These are phyloP conservation scores for Closterium sp. DNA, from an alignment of 139 green algal species.

Conservation along the genomic window DNA sequence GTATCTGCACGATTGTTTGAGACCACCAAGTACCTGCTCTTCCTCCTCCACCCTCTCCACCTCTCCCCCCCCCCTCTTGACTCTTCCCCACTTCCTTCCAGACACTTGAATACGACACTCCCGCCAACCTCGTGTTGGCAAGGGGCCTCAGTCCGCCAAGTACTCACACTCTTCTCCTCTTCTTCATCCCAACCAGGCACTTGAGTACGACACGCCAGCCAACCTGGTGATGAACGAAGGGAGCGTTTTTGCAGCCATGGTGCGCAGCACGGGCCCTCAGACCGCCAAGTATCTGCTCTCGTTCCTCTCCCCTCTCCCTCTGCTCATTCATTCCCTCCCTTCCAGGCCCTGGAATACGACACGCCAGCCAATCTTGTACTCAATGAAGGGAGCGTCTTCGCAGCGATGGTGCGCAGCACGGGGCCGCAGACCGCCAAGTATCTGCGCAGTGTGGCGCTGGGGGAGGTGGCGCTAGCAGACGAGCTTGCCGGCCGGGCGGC, in stretches of 20 bases:
- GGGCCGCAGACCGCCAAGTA: conserved; percentile 36
- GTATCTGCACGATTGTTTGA: no score
- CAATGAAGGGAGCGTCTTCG: conserved; percentile 28
- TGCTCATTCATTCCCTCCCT: not conserved
- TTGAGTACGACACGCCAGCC: conserved; percentile 47
- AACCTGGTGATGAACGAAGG: conserved; percentile 24
- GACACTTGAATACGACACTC: conserved; percentile 49
- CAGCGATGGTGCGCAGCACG: conserved; percentile 39
- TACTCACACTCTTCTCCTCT: not conserved
- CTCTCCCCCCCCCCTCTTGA: conserved; percentile 36
- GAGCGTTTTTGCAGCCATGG: conserved; percentile 23
- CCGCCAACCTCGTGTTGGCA: conserved; percentile 20
- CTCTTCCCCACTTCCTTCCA: not conserved
- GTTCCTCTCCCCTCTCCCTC: not conserved
- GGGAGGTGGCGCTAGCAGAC: conserved; percentile 6
- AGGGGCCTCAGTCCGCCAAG: conserved; percentile 31
- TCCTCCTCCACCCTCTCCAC: no score
- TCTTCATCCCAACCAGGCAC: not conserved
- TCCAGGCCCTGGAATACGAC: conserved; percentile 46
- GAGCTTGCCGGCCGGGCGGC: not conserved
- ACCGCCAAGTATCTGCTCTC: not conserved
- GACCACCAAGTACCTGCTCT: no score
- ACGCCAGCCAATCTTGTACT: conserved; percentile 22
- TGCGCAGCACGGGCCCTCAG: conserved; percentile 21
- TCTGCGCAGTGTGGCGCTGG: conserved; percentile 29